These are phyloP conservation scores for Hypomontagnella monticulosa DNA, from an alignment of 495 filamentous ascomycete genomes.

Conservation along the genomic window DNA sequence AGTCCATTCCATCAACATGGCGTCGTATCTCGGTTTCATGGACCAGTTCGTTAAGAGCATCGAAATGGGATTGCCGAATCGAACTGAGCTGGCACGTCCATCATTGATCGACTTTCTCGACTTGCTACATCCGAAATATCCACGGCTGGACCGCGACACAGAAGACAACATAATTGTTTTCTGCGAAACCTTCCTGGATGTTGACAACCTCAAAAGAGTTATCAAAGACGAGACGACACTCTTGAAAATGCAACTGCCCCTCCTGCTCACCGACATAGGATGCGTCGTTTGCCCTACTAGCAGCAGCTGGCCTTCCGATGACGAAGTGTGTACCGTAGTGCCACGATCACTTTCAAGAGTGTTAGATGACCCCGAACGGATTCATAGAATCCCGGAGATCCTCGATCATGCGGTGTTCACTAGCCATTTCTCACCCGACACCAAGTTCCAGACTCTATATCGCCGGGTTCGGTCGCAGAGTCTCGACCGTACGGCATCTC, in stretches of 20 bases:
- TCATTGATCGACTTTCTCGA: slow-evolving; percentile 5
- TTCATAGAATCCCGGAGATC: not conserved
- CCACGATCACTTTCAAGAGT: not conserved
- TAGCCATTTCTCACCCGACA: not conserved
- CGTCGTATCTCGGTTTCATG: not conserved
- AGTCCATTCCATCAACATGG: slow-evolving; percentile 7
- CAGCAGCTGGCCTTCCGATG: not conserved
- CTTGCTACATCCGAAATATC: not conserved
- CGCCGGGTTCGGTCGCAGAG: too few relatives aligned
- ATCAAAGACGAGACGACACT: not conserved
- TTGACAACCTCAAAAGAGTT: not conserved
- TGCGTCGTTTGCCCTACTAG: not conserved
- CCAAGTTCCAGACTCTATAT: too few relatives aligned
- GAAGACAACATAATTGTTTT: not conserved
- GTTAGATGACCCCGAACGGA: not conserved
- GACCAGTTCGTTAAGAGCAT: not conserved
- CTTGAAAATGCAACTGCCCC: not conserved
- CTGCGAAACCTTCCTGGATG: not conserved
- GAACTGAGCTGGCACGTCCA: not conserved
- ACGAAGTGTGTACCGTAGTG: not conserved
- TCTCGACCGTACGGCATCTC: too few relatives aligned
- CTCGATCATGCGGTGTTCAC: not conserved
- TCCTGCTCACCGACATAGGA: not conserved
- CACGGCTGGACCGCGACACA: not conserved
- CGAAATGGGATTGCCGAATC: not conserved